Base-by-base conservation (phyloP, 306 rosid genomes). In the Acmispon strigosus region DNA sequence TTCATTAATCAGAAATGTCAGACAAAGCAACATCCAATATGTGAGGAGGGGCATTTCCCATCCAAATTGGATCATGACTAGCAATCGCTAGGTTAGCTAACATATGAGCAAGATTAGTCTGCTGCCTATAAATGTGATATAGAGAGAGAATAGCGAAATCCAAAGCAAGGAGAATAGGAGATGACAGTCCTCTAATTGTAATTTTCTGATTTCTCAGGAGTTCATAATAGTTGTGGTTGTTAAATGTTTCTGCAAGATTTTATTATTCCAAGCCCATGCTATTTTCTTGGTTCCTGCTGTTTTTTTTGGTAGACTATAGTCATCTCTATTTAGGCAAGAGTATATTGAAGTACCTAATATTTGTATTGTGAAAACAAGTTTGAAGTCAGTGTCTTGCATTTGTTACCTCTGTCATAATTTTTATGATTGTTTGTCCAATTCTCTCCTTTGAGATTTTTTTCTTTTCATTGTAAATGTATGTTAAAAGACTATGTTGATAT, bases 161-260 rank as follows among this genome's bases (percentile, higher is more conserved):
- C n/a, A n/a, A n/a, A n/a, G n/a, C n/a, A n/a, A n/a, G n/a, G n/a
- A n/a, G n/a, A n/a, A n/a, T n/a, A n/a, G n/a, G n/a, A n/a, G n/a
- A n/a, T n/a, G n/a, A n/a, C n/a, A n/a, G n/a, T n/a, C n/a, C n/a
- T n/a, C n/a, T 3, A 32, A 32, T 43, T 60, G 24, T 61, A 44
- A 57, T 34, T 60, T 67, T 60, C 39, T n/a, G 16, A 71, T 20
- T 11, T 54, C 51, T 62, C 36, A 9, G 12, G 5, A 45, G 52
- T 4, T 15, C 61, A n/a, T 53, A 70, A 32, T 55, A 32, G 18
- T 61, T 69, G n/a, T 51, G 39, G 10, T 48, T 22, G 48, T 68
- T 62, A 37, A 80, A 81, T 84, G 62, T 39, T 44, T 64, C 37
- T 54, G 61, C 22, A 47, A 27, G 15, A 6, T 36, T 57, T 66